Evolutionary conservation across 805 yeast species (phyloP).

Genomic region (Yamadazyma endophytica): DNA sequence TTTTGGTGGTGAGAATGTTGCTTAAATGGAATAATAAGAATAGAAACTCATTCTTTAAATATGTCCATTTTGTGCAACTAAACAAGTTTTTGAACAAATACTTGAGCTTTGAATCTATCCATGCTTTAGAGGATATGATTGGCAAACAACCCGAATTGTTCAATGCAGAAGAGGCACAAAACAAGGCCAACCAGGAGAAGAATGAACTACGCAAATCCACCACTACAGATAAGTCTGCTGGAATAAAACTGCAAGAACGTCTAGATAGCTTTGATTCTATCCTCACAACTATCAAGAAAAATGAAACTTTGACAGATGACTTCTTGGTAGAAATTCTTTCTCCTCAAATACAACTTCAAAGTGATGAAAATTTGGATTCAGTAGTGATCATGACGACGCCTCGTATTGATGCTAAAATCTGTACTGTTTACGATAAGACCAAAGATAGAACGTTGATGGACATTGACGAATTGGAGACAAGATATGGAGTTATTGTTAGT

Average conservation of each 20-base stretch:
- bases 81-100: slow-evolving; percentile 22
- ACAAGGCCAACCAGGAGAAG: neutral
- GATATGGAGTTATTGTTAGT: slow-evolving; percentile 64
- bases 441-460: slow-evolving; percentile 25
- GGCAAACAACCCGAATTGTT: slow-evolving; percentile 10
- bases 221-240: too few species aligned
- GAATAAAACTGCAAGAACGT: slow-evolving; percentile 11
- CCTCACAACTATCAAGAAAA: slow-evolving; percentile 16
- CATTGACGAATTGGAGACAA: slow-evolving; percentile 47
- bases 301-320: slow-evolving; percentile 33
- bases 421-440: slow-evolving; percentile 53
- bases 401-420: slow-evolving; percentile 59
- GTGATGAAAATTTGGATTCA: slow-evolving; percentile 41
- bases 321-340: slow-evolving; percentile 34
- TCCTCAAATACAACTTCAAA: slow-evolving; percentile 42
- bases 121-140: slow-evolving; percentile 29
- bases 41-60: slow-evolving; percentile 29
- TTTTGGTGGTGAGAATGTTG: slow-evolving; percentile 34
- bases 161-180: slow-evolving; percentile 1
- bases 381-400: slow-evolving; percentile 74
- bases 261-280: slow-evolving; percentile 30
- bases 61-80: slow-evolving; percentile 34
- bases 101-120: slow-evolving; percentile 31
- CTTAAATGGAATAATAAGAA: slow-evolving; percentile 39
- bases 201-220: too few species aligned